Evolutionary conservation across 495 filamentous ascomycete species (phyloP).

Genomic region (Daldinia loculata): DNA sequence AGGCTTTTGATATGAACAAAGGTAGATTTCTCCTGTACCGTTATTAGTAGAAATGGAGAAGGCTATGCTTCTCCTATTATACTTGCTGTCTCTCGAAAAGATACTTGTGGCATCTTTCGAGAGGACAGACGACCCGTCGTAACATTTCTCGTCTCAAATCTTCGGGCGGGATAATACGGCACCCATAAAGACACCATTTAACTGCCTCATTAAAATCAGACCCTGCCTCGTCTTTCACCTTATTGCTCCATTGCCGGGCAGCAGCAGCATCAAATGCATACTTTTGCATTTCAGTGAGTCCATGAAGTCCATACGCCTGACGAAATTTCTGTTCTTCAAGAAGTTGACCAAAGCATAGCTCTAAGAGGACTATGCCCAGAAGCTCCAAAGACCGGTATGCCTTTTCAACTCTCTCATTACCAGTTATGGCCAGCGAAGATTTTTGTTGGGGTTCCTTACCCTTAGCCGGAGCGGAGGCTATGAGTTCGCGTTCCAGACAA

Average conservation of each 20-base stretch:
- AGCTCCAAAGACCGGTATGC: background rate
- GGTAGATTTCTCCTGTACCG: too few species aligned
- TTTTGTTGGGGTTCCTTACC: background rate
- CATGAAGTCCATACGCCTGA: background rate
- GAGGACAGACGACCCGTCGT: background rate
- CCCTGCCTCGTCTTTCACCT: background rate
- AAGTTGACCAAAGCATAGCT: background rate
- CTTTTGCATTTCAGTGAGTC: background rate
- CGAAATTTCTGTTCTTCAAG: background rate
- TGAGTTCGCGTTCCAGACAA: background rate
- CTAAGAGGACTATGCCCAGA: background rate
- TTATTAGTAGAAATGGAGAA: too few species aligned
- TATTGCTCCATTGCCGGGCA: background rate
- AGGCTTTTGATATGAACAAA: too few species aligned
- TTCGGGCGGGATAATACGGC: background rate
- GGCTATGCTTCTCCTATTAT: too few species aligned
- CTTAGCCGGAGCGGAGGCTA: background rate
- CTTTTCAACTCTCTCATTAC: background rate
- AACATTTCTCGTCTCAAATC: background rate
- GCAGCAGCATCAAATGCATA: background rate
- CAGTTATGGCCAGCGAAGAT: background rate
- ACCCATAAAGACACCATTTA: background rate
- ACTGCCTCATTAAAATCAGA: background rate
- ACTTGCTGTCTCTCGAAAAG: background rate
- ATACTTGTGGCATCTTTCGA: background rate